A percentile compares a stretch with the other conserved stretches of the same genome.
These are phyloP conservation scores for Sequoiadendron giganteum DNA, from an alignment of 75 land plant genomes.

Conservation along the genomic window DNA sequence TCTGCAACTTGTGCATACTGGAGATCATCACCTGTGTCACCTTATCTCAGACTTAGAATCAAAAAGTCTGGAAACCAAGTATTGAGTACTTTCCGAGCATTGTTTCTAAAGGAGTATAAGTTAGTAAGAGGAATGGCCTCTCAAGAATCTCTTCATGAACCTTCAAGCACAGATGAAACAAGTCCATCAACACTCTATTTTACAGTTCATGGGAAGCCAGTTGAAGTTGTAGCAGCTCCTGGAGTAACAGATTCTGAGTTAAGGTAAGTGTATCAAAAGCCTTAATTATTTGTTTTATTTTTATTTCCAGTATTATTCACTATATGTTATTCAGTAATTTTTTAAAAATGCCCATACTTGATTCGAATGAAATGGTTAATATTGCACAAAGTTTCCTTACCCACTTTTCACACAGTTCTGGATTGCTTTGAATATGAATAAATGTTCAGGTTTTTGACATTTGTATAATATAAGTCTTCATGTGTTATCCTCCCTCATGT, in stretches of 20 bases:
- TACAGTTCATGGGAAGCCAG: conserved; percentile 26
- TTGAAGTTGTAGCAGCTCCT: conserved; percentile 54
- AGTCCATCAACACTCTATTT: neutral
- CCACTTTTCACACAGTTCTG: neutral
- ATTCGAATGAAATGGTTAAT: neutral
- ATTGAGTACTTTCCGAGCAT: neutral
- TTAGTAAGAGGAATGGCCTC: conserved; percentile 9
- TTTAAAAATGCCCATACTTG: neutral
- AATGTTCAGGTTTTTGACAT: neutral
- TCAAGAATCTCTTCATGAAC: neutral
- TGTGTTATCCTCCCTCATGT: neutral
- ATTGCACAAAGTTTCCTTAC: neutral
- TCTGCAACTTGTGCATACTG: neutral
- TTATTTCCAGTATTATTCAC: neutral
- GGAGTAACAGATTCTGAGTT: conserved; percentile 61
- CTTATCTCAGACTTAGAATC: neutral
- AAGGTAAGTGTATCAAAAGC: conserved; percentile 26
- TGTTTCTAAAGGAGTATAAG: neutral
- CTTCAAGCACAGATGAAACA: conserved; percentile 4
- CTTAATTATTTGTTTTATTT: conserved; percentile 1
- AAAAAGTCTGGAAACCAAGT: neutral
- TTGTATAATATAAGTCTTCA: neutral
- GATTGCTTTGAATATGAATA: neutral
- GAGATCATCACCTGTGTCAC: neutral
- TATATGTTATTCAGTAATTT: neutral